Base-by-base conservation (phyloP, 441 rosid genomes). In the Melastoma candidum region DNA sequence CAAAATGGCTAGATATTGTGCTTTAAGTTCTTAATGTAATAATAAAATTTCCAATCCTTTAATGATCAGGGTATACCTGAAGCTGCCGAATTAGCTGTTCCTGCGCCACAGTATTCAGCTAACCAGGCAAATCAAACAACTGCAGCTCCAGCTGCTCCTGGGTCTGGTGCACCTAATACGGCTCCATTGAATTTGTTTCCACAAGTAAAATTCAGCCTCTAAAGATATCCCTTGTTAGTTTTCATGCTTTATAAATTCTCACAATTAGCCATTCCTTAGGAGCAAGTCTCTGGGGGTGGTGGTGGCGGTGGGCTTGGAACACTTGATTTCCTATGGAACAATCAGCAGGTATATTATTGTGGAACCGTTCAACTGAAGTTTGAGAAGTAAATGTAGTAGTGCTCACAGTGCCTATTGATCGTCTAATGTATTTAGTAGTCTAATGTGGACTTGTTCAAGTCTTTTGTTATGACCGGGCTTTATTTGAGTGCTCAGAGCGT, bases 131-230 rank as follows among this genome's bases (percentile, higher is more conserved):
- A 75, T 66, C 90, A 82, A 70, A 64, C 76, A 44, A 84, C 70
- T 55, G 76, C 77, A 57, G 68, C 75, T 25, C 64, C 71, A 44
- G 72, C 64, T 57, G 71, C 77, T 51, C 83, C 90, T 32, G 68
- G 61, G 27, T 76, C 94, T 45, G 82, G 89, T 61, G 94, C 72
- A 54, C 99, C 99, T 49, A 94, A 94, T 75, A 61, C 97, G 13
- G 75, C 90, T 56, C 99, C 99, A 57, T 75, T 94, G 73, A 87
- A 94, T 74, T 77, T 94, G 80, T 94, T 94, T 74, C 97, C 99
- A 49, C 83, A 82, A 97, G 97, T 89, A 67, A 55, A 66, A 44
- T 49, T 69, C 52, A 24, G 56, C 48, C 55, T 56, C 50, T 26
- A 27, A 13, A 29, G 27, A 58, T 58, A 24, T 63, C 58, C 24